Percentiles rank a stretch among this genome's conserved stretches.
phyloP scores from a whole-genome alignment of 192 early-diverging fungal genomes.

The Coemansia pectinata region DNA sequence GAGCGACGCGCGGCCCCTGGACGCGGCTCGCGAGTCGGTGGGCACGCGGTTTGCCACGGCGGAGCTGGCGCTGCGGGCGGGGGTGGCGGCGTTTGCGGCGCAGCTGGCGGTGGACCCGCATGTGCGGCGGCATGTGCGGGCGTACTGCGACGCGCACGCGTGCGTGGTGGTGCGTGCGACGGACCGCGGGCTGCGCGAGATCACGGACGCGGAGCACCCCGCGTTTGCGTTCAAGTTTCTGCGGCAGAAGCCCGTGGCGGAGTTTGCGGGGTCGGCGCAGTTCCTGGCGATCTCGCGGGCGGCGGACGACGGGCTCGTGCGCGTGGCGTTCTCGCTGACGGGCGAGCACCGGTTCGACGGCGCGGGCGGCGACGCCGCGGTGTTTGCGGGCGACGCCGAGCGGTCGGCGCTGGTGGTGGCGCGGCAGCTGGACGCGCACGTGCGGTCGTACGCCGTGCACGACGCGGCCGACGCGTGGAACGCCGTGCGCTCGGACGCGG shows the following conservation, averaged over 20 bases:
- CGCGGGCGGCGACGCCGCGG: conserved; percentile 18
- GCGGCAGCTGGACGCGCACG: conserved; percentile 20
- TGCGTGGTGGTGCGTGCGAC: conserved; percentile 78
- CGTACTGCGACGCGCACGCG: conserved; percentile 68
- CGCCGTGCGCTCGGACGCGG: conserved; percentile 63
- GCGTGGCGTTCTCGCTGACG: conserved; percentile 39
- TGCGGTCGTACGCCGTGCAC: conserved; percentile 18
- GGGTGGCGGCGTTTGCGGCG: conserved; percentile 68
- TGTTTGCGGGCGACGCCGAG: conserved; percentile 32
- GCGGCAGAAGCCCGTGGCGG: conserved; percentile 68
- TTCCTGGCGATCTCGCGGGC: conserved; percentile 77
- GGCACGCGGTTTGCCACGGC: conserved; percentile 25
- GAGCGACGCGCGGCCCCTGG: conserved; percentile 13
- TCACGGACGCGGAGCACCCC: conserved; percentile 72
- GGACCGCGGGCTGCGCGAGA: conserved; percentile 71
- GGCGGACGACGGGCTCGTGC: conserved; percentile 70
- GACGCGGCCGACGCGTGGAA: conserved; percentile 78
- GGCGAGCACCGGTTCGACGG: conserved; percentile 30
- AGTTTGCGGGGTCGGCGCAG: conserved; percentile 67
- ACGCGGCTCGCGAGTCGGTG: conserved; percentile 32
- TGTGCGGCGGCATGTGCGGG: conserved; percentile 73
- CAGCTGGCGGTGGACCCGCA: conserved; percentile 81
- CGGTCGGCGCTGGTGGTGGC: conserved; percentile 20
- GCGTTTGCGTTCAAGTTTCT: conserved; percentile 88
- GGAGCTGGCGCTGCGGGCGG: conserved; percentile 52